Evolutionary conservation across 169 alveolate species (phyloP).

Genomic region (Cryptosporidium tyzzeri): DNA sequence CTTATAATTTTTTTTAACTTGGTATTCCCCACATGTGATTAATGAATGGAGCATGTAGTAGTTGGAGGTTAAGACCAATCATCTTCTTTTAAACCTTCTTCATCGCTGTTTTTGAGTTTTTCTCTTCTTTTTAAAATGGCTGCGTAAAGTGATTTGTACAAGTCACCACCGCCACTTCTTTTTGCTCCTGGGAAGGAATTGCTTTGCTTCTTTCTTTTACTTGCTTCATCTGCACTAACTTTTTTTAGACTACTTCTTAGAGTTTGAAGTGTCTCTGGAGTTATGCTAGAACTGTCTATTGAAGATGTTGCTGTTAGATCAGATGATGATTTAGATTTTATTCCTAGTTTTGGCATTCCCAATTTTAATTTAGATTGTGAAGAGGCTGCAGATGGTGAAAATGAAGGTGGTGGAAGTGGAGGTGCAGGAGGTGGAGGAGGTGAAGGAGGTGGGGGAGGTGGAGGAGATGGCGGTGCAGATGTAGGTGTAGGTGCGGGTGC

Average conservation of each 20-base stretch:
- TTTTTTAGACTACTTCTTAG: neutral
- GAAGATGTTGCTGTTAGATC: neutral
- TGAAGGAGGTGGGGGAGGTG: constrained; percentile 18
- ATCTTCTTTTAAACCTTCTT: neutral
- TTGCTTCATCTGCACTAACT: neutral
- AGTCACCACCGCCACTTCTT: neutral
- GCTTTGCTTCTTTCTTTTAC: neutral
- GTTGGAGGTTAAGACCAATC: neutral
- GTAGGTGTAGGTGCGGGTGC: neutral
- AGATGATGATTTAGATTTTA: neutral
- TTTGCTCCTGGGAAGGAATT: neutral
- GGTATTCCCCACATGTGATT: no score
- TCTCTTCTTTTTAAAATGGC: neutral
- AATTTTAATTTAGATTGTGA: neutral
- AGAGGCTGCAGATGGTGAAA: neutral
- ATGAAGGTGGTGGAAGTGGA: constrained; percentile 23
- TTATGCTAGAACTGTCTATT: neutral
- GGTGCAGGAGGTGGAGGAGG: constrained; percentile 19
- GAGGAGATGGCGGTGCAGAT: constrained; percentile 10
- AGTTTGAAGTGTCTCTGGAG: neutral
- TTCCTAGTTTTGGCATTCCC: neutral
- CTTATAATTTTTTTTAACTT: neutral
- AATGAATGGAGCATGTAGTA: neutral
- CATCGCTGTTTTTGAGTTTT: neutral
- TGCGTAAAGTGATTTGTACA: neutral